A percentile compares a stretch with the other conserved stretches of the same genome.
These are phyloP conservation scores for Monosporascus sp. DNA, from an alignment of 2,329 filamentous ascomycete genomes.

Conservation along the genomic window DNA sequence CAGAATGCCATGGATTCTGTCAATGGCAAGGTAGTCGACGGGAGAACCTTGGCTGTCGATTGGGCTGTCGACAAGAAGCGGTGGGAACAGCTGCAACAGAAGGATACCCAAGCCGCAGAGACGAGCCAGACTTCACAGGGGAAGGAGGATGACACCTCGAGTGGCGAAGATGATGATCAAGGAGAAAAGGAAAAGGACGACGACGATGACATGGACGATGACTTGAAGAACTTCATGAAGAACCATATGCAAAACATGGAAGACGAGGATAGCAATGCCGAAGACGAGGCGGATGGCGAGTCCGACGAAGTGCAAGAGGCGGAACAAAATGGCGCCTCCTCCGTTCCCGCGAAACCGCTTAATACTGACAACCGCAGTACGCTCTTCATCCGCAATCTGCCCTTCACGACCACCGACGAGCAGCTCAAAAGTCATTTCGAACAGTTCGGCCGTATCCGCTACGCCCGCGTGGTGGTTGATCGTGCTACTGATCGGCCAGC, in stretches of 20 bases:
- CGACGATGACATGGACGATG: constrained; percentile 36
- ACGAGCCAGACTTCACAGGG: too few relatives aligned
- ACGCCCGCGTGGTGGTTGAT: constrained; percentile 88
- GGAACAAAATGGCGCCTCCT: constrained; percentile 21
- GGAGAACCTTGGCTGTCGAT: constrained; percentile 84
- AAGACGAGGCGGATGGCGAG: constrained; percentile 33
- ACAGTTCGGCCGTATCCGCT: constrained; percentile 83
- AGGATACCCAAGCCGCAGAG: constrained; percentile 32
- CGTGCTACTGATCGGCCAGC: constrained; percentile 77
- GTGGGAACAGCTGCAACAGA: constrained; percentile 68
- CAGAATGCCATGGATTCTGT: constrained; percentile 78
- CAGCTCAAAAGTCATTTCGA: constrained; percentile 78
- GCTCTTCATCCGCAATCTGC: constrained; percentile 88
- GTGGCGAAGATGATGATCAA: constrained; percentile 26
- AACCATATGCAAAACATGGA: constrained; percentile 53
- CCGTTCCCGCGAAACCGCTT: constrained; percentile 22
- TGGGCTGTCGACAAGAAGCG: constrained; percentile 91
- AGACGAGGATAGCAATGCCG: constrained; percentile 48
- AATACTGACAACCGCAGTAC: constrained; percentile 66
- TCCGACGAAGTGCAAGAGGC: constrained; percentile 30
- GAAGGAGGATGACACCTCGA: constrained; percentile 18
- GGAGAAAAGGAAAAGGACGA: constrained; percentile 23
- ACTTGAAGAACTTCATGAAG: constrained; percentile 51
- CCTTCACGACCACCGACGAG: constrained; percentile 81
- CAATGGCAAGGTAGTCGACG: constrained; percentile 88